Base-by-base conservation (phyloP, 257 asterid genomes). In the Solanum ahanhuiri region DNA sequence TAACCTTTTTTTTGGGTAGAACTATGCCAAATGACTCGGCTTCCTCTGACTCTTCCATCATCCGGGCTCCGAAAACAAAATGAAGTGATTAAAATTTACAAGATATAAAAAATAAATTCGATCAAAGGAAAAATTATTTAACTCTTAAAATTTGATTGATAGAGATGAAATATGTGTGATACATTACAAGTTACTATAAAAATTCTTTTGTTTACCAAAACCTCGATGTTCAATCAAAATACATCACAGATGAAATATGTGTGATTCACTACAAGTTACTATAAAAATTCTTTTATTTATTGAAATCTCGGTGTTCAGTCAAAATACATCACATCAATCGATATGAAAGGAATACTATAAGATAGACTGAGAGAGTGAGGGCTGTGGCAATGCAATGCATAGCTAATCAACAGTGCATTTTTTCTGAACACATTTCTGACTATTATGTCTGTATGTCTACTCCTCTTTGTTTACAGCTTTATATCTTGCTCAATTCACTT, bases 301-400 rank as follows among this genome's bases (percentile, higher is more conserved):
- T 67, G 1, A 30, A 31, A 70, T 31, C 2, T 70, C 4, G 0
- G 0, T 34, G 2, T 71, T 33, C 0, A 9, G 0, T 33, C 9
- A 72, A 72, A 20, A 4, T 17, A 3, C 18, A 35, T 35, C 31
- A 10, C 51, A 72, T 35, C 9, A 72, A 10, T 72, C 3, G 9
- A 10, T 5, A 71, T 0, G 51, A 6, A 18, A 6, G 54, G 18
- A n/a, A 73, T 22, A 75, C 2, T 39, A 81, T 28, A 81, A 17
- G 67, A 81, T 17, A 48, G 84, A 48, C 28, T 48, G 41, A 45
- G 76, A 83, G 86, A 64, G 76, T 63, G 66, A 66, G 66, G 63
- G 86, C 57, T 83, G 86, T 37, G 64, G 77, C 79, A 83, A 60
- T 22, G 86, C 86, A 64, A 63, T 84, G 86, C 86, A 84, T 39